Evolutionary conservation across 768 basidiomycete genomes (phyloP).

Genomic region (Lactarius indigo): DNA sequence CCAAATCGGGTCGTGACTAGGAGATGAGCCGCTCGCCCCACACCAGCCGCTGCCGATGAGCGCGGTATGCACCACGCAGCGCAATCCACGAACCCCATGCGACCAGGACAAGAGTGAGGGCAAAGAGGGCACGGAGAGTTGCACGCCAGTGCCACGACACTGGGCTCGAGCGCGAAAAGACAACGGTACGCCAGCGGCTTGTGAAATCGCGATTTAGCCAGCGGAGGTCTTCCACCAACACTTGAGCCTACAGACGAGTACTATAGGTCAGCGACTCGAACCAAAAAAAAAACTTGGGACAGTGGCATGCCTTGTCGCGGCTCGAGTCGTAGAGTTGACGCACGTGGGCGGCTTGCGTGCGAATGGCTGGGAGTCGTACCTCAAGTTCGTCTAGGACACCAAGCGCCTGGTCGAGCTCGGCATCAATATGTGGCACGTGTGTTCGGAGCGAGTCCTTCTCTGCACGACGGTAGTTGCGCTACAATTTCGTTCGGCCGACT

Average conservation of each 20-base stretch:
- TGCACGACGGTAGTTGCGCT: constrained; percentile 61
- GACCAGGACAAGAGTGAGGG: constrained; percentile 51
- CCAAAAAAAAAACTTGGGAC: neutral
- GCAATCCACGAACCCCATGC: constrained; percentile 58
- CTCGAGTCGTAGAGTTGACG: constrained; percentile 69
- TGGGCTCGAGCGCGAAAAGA: constrained; percentile 70
- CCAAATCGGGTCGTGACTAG: constrained; percentile 28
- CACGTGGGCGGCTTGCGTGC: constrained; percentile 58
- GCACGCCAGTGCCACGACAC: constrained; percentile 71
- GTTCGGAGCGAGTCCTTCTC: constrained; percentile 49
- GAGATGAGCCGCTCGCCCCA: constrained; percentile 82
- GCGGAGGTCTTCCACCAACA: constrained; percentile 58
- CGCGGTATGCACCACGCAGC: constrained; percentile 64
- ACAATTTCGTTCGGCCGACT: neutral
- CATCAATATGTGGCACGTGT: constrained; percentile 60
- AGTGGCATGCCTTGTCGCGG: constrained; percentile 50
- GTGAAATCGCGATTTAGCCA: constrained; percentile 81
- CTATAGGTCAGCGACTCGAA: neutral
- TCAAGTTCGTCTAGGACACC: constrained; percentile 54
- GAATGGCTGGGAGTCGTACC: constrained; percentile 56
- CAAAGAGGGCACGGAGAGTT: constrained; percentile 45
- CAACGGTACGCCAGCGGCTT: constrained; percentile 68
- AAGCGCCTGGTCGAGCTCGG: constrained; percentile 59
- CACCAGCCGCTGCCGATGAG: constrained; percentile 71
- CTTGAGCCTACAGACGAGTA: constrained; percentile 49